Evolutionary conservation across 2,329 filamentous ascomycete genomes (phyloP), one percentile per base, ranked within the genome.

Genomic region (Xylaria polymorpha): DNA sequence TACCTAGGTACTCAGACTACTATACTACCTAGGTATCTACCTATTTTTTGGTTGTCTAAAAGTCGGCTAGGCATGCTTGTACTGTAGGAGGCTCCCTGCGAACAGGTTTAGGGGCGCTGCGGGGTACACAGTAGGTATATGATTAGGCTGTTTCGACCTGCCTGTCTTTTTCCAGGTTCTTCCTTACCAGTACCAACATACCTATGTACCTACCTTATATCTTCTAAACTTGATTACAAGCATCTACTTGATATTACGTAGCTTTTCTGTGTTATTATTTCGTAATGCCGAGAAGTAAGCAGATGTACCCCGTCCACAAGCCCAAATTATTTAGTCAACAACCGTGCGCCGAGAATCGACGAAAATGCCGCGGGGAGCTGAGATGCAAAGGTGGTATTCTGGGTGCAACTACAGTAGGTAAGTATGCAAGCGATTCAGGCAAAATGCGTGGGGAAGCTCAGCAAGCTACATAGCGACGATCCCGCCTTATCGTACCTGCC

Each of bases 401-500:
- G 48, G 14, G 41, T 64, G 50, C 25, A 69, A 59, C 14, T 43
- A n/a, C n/a, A n/a, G n/a, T n/a, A n/a, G n/a, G n/a, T n/a, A n/a
- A n/a, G n/a, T n/a, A 64, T 66, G 59, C 59, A 64, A n/a, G 41
- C 37, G 62, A 69, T 69, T 69, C 67, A 69, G 67, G 67, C 67
- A 69, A 60, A 69, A 69, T 69, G 39, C 20, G 18, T 43, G 48
- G 7, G 18, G 46, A 46, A 39, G 59, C 53, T 57, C n/a, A 62
- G 48, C 55, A 10, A 64, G 59, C 63, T 62, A n/a, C n/a, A n/a
- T n/a, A 35, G 18, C n/a, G 64, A 56, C 12, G 58, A 61, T 58
- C 46, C 59, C 64, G 64, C 64, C 64, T 39, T 69, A 39, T 58
- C 29, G 67, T 55, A 22, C 67, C 46, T 69, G 63, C 60, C 59